Base-by-base conservation (phyloP, 148 eudicot species). In the Heliamphora exappendiculata region DNA sequence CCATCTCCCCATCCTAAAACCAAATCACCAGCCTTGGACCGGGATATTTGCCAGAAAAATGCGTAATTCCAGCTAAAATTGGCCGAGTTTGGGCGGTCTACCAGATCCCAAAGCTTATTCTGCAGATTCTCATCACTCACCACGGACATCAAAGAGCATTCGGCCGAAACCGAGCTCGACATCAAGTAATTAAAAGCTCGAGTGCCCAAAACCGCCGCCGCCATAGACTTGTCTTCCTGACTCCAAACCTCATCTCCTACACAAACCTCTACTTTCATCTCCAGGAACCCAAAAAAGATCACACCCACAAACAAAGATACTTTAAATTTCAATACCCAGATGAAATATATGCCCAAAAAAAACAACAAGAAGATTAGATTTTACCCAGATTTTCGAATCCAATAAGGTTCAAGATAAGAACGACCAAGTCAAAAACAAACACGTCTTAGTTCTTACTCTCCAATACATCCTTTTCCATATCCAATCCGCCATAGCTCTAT, bases 1-100 rank as follows among this genome's bases (percentile, higher is more conserved):
- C 98, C 98, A 82, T 95, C 98, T 45, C 98, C 98, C 98, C 98
- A 95, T 10, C 91, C 92, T 39, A 95, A 53, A 13, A 95, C 93
- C 81, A 91, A 74, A 60, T 92, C 97, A 6, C 98, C 96, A 0
- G 87, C 68, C 71, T 76, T 88, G 7, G 98, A 87, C 85, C 88
- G 76, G 49, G 94, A 89, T 57, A 88, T 78, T 65, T 92, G 98
- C 98, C 98, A 95, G 79, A 90, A 95, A 33, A 95, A 82, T 6
- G 97, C 97, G 53, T 95, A 95, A 84, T 95, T 95, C 98, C 98
- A 95, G 70, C 91, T 84, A 47, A 92, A 95, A 79, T 85, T 84
- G 44, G 78, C 76, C 0, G 86, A 51, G 60, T 88, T 84, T 1
- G 91, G 89, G 59, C 39, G 70, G 72, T 95, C 98, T 16, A 95